A percentile compares a stretch with the other conserved stretches of the same genome.
phyloP scores from a whole-genome alignment of 2,329 filamentous ascomycete genomes.

The Fonsecaea erecta region DNA sequence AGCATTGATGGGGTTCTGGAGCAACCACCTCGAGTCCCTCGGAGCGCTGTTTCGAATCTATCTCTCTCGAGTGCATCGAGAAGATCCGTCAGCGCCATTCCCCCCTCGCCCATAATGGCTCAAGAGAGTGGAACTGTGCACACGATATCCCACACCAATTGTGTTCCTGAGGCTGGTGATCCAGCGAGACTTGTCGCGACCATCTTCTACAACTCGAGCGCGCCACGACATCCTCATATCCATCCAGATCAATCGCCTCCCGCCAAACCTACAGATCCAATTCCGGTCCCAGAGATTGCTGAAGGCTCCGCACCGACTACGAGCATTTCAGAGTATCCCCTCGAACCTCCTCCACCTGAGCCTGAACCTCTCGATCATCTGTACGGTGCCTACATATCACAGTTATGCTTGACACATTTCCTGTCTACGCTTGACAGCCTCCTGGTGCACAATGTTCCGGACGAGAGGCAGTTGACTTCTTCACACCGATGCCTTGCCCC shows the following conservation, averaged over 20 bases:
- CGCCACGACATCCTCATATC: slow-evolving; percentile 51
- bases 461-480: slow-evolving; percentile 53
- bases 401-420: slow-evolving; percentile 62
- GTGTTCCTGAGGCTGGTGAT: slow-evolving; percentile 46
- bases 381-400: slow-evolving; percentile 60
- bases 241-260: slow-evolving; percentile 54
- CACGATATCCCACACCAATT: slow-evolving; percentile 51
- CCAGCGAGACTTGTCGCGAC: slow-evolving; percentile 54
- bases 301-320: slow-evolving; percentile 56
- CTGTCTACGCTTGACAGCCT: slow-evolving; percentile 57
- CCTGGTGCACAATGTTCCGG: slow-evolving; percentile 42
- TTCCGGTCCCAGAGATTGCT: slow-evolving; percentile 49
- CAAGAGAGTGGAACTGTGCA: slow-evolving; percentile 54
- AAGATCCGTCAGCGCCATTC: slow-evolving; percentile 35
- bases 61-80: slow-evolving; percentile 33
- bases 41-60: slow-evolving; percentile 29
- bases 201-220: slow-evolving; percentile 54
- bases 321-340: slow-evolving; percentile 58
- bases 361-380: slow-evolving; percentile 61
- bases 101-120: slow-evolving; percentile 39
- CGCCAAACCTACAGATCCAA: slow-evolving; percentile 43
- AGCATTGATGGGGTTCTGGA: slow-evolving; percentile 40
- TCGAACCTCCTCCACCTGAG: slow-evolving; percentile 59
- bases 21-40: slow-evolving; percentile 26
- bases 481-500: slow-evolving; percentile 55